Percentiles rank a stretch among this genome's conserved stretches.
Evolutionary conservation across 192 early-diverging fungal genomes (phyloP).

Genomic region (Piromyces sp.): DNA sequence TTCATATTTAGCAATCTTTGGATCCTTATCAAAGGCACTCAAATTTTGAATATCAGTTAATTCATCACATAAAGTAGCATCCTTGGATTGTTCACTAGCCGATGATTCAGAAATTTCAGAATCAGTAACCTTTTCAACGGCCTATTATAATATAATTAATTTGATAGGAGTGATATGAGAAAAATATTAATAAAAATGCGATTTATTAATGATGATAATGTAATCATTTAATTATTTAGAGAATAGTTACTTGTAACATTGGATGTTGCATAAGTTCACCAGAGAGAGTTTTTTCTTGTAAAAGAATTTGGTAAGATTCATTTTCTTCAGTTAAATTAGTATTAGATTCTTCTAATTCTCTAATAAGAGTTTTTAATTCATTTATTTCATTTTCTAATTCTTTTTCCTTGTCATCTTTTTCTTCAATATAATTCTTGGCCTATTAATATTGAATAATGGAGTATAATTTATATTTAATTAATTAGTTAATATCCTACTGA

Average conservation of each 20-base stretch:
- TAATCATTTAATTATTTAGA: too few relatives aligned
- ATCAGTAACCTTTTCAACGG: not conserved
- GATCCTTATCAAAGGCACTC: not conserved
- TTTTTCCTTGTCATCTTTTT: not conserved
- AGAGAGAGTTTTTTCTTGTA: conserved; percentile 65
- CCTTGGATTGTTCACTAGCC: not conserved
- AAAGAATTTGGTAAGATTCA: conserved; percentile 58
- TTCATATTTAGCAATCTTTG: not conserved
- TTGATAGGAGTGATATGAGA: too few relatives aligned
- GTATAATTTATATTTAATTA: too few relatives aligned
- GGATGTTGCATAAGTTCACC: conserved; percentile 40
- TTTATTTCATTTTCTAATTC: not conserved
- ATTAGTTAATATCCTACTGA: too few relatives aligned
- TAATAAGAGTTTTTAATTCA: not conserved
- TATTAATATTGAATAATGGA: not conserved
- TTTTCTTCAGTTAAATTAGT: conserved; percentile 40
- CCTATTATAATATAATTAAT: too few relatives aligned
- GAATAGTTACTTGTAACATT: not conserved
- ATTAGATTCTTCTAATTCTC: not conserved
- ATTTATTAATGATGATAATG: too few relatives aligned
- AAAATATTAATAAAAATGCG: too few relatives aligned
- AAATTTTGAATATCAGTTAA: not conserved
- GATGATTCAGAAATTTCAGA: not conserved
- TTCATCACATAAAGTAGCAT: not conserved
- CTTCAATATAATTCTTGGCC: not conserved